A percentile compares a stretch with the other conserved stretches of the same genome.
phyloP scores from a whole-genome alignment of 257 asterid genomes.

The Fraxinus quadrangulata region DNA sequence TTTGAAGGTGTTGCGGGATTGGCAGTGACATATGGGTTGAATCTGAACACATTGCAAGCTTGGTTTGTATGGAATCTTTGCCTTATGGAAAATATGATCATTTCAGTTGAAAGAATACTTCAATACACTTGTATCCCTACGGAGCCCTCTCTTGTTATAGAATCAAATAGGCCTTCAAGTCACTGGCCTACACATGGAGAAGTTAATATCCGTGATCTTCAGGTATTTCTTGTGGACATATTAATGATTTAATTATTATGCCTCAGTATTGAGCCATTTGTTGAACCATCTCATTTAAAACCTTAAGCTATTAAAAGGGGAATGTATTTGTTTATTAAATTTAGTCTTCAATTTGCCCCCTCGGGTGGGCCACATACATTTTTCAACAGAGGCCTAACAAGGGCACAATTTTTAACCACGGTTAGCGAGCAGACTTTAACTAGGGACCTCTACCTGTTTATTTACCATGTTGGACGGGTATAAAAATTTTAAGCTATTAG shows the following conservation, averaged over 20 bases:
- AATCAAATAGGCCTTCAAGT: slow-evolving; percentile 57
- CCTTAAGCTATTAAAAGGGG: neutral
- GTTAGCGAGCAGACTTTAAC: neutral
- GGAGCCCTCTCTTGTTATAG: slow-evolving; percentile 79
- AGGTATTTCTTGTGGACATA: slow-evolving; percentile 42
- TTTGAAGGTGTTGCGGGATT: slow-evolving; percentile 81
- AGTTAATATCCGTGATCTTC: slow-evolving; percentile 68
- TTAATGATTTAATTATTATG: slow-evolving; percentile 1
- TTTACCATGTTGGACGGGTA: neutral
- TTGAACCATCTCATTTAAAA: neutral
- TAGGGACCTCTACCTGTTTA: neutral
- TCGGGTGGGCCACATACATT: neutral
- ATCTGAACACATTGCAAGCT: slow-evolving; percentile 62
- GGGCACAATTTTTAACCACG: neutral
- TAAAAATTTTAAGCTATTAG: neutral
- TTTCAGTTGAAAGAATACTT: slow-evolving; percentile 87
- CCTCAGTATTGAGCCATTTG: slow-evolving; percentile 4
- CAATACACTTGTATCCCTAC: slow-evolving; percentile 65
- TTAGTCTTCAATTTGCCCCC: neutral
- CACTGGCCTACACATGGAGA: slow-evolving; percentile 76
- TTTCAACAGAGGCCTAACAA: neutral
- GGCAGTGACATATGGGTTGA: slow-evolving; percentile 85
- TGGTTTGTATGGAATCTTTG: slow-evolving; percentile 76
- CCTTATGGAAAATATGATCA: slow-evolving; percentile 71
- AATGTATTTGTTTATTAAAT: too few relatives aligned